Evolutionary conservation across 2,329 filamentous ascomycete species (phyloP).

Genomic region (Colletotrichum eleusines): DNA sequence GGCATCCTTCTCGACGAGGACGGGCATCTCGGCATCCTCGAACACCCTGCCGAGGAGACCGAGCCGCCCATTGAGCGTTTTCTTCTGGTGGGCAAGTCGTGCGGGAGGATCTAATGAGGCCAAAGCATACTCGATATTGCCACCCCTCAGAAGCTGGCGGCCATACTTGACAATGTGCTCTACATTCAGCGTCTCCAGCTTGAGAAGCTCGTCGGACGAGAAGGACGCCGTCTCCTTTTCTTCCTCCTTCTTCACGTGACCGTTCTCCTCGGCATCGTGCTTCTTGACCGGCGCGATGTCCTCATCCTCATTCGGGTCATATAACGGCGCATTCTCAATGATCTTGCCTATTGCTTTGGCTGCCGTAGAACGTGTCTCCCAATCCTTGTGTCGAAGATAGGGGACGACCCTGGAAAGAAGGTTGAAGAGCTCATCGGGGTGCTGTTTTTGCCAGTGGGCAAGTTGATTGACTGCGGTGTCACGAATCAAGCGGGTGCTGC

Average conservation of each 20-base stretch:
- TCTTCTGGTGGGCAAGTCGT: constrained; percentile 88
- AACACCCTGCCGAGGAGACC: constrained; percentile 87
- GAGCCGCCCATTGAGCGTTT: constrained; percentile 83
- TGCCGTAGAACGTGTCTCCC: constrained; percentile 94
- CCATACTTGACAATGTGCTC: constrained; percentile 84
- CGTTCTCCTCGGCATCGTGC: constrained; percentile 57
- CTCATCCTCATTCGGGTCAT: constrained; percentile 88
- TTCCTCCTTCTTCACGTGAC: constrained; percentile 71
- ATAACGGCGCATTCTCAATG: constrained; percentile 85
- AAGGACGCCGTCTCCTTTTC: constrained; percentile 59
- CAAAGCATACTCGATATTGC: constrained; percentile 86
- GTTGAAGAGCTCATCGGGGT: constrained; percentile 97
- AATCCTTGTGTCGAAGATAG: constrained; percentile 93
- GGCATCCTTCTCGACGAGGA: constrained; percentile 62
- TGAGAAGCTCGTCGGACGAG: constrained; percentile 73
- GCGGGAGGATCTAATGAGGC: constrained; percentile 84
- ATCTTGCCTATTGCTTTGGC: constrained; percentile 96
- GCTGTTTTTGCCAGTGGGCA: constrained; percentile 97
- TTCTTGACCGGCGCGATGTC: constrained; percentile 59
- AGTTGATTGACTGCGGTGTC: constrained; percentile 97
- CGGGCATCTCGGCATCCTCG: constrained; percentile 81
- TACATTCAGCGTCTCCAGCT: constrained; percentile 81
- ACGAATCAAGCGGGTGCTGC: constrained; percentile 94
- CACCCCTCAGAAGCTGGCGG: constrained; percentile 85
- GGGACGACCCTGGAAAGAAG: constrained; percentile 93